A percentile compares a stretch with the other conserved stretches of the same genome.
Conservation (phyloP, 441 rosid genomes). For the Adansonia rubrostipa region DNA sequence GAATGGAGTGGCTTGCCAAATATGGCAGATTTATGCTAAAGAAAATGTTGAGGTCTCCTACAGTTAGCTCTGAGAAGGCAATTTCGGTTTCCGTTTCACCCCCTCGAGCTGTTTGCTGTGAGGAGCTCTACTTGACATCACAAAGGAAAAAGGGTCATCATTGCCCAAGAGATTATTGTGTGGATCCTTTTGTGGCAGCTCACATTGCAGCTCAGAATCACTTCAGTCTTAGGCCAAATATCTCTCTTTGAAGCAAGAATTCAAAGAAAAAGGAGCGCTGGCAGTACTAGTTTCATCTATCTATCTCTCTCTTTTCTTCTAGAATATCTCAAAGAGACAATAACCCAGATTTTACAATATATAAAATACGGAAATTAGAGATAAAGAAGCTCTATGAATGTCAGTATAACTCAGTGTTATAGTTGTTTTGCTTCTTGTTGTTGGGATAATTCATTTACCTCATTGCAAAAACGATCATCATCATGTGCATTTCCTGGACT, state of each 20-base stretch:
- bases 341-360: background rate
- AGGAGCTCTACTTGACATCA: conserved; percentile 39
- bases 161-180: background rate
- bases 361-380: background rate
- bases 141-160: conserved; percentile 11
- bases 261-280: background rate
- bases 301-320: background rate
- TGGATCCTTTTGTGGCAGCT: conserved; percentile 31
- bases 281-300: background rate
- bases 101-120: conserved; percentile 34
- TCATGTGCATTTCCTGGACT: background rate
- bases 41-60: conserved; percentile 18
- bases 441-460: background rate
- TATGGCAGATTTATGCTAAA: conserved; percentile 25
- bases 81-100: conserved; percentile 13
- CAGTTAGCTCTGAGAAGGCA: background rate
- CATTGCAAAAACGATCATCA: background rate
- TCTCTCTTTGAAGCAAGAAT: conserved; percentile 29
- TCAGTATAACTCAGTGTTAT: background rate
- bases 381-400: background rate
- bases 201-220: conserved; percentile 42
- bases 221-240: conserved; percentile 35
- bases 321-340: background rate
- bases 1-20: conserved; percentile 29
- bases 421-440: background rate